Conservation (phyloP, 2,329 filamentous ascomycete species). For the Cladophialophora yegresii region DNA sequence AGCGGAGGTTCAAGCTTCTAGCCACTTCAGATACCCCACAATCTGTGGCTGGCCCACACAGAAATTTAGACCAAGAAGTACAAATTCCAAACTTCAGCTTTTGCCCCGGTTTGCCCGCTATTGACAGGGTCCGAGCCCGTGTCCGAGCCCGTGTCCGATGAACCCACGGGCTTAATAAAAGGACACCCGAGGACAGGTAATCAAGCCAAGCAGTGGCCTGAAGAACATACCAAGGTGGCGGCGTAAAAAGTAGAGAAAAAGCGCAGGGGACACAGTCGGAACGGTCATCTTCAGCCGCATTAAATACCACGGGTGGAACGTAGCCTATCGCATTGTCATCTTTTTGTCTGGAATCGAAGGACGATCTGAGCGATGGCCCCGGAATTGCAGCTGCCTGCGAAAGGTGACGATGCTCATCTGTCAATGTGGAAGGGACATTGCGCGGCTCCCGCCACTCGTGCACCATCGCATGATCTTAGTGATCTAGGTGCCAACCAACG, state of each 20-base stretch:
- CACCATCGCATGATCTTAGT: slow-evolving; percentile 16
- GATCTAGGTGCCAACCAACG: slow-evolving; percentile 9
- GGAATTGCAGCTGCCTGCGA: slow-evolving; percentile 29
- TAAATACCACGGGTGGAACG: not conserved
- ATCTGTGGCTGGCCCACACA: slow-evolving; percentile 17
- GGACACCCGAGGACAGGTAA: not conserved
- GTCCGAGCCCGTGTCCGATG: not conserved
- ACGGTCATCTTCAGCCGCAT: slow-evolving; percentile 21
- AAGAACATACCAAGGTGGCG: not conserved
- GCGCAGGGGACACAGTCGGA: slow-evolving; percentile 8
- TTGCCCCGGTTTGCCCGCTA: not conserved
- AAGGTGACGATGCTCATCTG: slow-evolving; percentile 31
- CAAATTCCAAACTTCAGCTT: not conserved
- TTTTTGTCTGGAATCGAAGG: slow-evolving; percentile 5
- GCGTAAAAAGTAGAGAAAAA: slow-evolving; percentile 1
- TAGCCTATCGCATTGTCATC: not conserved
- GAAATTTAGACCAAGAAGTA: slow-evolving; percentile 8
- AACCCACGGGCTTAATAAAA: not conserved
- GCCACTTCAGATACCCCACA: slow-evolving; percentile 10
- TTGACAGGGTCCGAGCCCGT: no score
- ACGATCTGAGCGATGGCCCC: slow-evolving; percentile 6
- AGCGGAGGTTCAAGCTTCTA: not conserved
- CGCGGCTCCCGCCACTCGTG: slow-evolving; percentile 33
- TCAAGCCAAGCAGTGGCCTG: not conserved
- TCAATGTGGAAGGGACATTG: slow-evolving; percentile 29